A percentile compares a stretch with the other conserved stretches of the same genome.
phyloP scores from a whole-genome alignment of 192 early-diverging fungal species.

The Backusella macrospora region DNA sequence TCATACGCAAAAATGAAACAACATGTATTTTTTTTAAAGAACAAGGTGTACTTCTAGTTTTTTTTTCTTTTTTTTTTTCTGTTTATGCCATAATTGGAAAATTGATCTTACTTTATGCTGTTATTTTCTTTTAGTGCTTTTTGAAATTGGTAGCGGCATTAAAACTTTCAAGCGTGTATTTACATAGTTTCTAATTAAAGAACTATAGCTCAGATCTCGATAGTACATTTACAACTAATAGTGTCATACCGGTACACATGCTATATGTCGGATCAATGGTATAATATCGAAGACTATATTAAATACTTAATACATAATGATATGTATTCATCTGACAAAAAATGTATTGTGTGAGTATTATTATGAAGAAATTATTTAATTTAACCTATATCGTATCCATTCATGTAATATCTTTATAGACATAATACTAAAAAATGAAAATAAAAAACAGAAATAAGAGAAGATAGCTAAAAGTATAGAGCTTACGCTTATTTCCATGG shows the following conservation, averaged over 20 bases:
- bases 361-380: too few species aligned
- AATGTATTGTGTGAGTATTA: too few species aligned
- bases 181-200: background rate
- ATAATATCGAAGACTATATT: background rate
- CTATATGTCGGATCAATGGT: background rate
- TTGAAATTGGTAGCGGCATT: slow-evolving; percentile 1
- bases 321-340: too few species aligned
- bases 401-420: too few species aligned
- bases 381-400: too few species aligned
- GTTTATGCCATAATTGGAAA: background rate
- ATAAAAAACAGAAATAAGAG: background rate
- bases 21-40: background rate
- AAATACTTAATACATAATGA: background rate
- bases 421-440: too few species aligned
- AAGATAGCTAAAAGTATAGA: background rate
- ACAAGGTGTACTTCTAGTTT: background rate
- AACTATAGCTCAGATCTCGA: background rate
- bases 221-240: background rate
- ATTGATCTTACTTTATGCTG: background rate
- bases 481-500: background rate
- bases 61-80: too few species aligned
- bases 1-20: too few species aligned
- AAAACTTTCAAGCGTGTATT: background rate
- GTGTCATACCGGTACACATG: background rate
- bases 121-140: background rate